Conservation (phyloP, 192 early-diverging fungal species). For the Obelidium mucronatum region DNA sequence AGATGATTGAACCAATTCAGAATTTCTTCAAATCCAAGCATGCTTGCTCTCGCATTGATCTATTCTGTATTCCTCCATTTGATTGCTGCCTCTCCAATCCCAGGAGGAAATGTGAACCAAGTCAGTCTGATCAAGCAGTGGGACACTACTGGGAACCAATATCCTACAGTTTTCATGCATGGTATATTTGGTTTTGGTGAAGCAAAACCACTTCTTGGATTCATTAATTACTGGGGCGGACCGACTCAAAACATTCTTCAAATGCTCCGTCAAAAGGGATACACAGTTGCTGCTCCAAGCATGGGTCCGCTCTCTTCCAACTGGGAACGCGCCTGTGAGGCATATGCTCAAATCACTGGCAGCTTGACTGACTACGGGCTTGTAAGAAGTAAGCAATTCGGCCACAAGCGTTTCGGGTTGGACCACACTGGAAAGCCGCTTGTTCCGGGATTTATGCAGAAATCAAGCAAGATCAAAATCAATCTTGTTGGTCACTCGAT, state of each 20-base stretch:
- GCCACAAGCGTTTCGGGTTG: constrained; percentile 29
- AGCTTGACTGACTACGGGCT: constrained; percentile 34
- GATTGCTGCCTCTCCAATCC: background rate
- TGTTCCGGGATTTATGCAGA: constrained; percentile 11
- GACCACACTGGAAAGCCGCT: constrained; percentile 33
- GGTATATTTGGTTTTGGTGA: constrained; percentile 40
- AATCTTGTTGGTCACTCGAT: constrained; percentile 36
- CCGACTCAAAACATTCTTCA: constrained; percentile 23
- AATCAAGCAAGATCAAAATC: background rate
- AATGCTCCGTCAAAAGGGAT: constrained; percentile 18
- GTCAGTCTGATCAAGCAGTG: background rate
- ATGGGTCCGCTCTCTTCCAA: constrained; percentile 38
- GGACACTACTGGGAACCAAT: constrained; percentile 27
- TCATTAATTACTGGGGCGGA: constrained; percentile 39
- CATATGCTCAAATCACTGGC: constrained; percentile 39
- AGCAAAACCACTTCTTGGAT: constrained; percentile 1
- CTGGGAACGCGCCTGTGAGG: constrained; percentile 45
- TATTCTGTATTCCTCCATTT: background rate
- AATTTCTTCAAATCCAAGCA: too few species aligned
- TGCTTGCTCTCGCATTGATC: background rate
- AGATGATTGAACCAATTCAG: too few species aligned
- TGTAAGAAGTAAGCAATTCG: constrained; percentile 25
- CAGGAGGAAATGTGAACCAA: background rate
- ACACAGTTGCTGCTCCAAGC: constrained; percentile 17
- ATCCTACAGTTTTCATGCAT: constrained; percentile 40